phyloP scores from a whole-genome alignment of 1,284 basidiomycete genomes.

The Rugosomyces carneus region DNA sequence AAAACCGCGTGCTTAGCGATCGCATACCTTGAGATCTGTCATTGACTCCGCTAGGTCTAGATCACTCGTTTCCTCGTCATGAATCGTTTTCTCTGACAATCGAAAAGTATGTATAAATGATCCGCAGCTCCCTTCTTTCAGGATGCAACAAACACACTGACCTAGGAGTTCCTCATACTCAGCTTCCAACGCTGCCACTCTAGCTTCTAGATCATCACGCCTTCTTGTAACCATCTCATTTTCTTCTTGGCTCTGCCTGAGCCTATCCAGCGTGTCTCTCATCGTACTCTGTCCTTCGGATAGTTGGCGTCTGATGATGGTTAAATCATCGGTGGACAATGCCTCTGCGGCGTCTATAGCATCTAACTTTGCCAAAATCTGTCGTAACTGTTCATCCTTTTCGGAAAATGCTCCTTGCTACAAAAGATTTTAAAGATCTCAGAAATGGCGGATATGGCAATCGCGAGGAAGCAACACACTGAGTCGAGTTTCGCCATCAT shows the following conservation, averaged over 20 bases:
- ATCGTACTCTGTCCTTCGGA: conserved; percentile 84
- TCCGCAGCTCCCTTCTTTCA: conserved; percentile 8
- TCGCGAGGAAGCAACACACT: conserved; percentile 40
- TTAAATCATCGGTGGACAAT: conserved; percentile 73
- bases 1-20: conserved; percentile 10
- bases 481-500: conserved; percentile 99
- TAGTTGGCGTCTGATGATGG: conserved; percentile 78
- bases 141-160: conserved; percentile 24
- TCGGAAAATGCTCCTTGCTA: conserved; percentile 86
- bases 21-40: conserved; percentile 81
- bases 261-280: conserved; percentile 85
- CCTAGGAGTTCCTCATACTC: conserved; percentile 97
- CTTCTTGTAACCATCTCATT: conserved; percentile 81
- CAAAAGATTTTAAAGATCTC: conserved; percentile 8
- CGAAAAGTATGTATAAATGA: conserved; percentile 8
- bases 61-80: conserved; percentile 77
- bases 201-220: conserved; percentile 83
- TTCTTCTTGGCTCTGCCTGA: conserved; percentile 89
- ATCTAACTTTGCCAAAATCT: conserved; percentile 80
- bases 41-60: conserved; percentile 78
- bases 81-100: conserved; percentile 72
- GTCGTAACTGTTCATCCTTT: conserved; percentile 88
- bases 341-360: conserved; percentile 60
- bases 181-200: conserved; percentile 77
- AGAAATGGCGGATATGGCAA: conserved; percentile 6